Evolutionary conservation across 371 early-diverging fungal species (phyloP), one percentile per base, ranked within the genome.

Genomic region (Entomophthora muscae): DNA sequence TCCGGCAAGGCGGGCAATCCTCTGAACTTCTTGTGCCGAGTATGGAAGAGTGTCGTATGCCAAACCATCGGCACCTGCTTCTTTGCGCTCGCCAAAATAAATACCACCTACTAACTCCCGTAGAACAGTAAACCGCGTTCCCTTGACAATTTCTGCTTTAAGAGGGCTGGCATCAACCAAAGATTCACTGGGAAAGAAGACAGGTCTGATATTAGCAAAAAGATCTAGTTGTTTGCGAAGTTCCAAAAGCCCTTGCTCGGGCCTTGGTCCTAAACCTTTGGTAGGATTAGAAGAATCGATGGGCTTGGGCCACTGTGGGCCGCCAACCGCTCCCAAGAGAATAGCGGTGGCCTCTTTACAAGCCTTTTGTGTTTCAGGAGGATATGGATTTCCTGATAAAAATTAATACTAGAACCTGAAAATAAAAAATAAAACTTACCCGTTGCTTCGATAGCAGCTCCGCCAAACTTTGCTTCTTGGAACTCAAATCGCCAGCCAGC

Each of bases 21-120:
- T 88, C 72, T 87, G 81, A 55, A 97, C 80, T 73, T 97, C 96
- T 52, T 78, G 79, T 54, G 76, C 86, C 12, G 88, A 83, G 77
- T 97, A 97, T 68, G 86, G 84, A 72, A 92, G 85, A 24, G 90
- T 91, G 76, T 97, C 98, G 66, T 79, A 87, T 22, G 90, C 90
- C 75, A 68, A 72, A 64, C 93, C 95, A 68, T 81, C 81, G 32
- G 74, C 81, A 68, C 86, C 85, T 67, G 80, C 88, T 75, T 95
- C 95, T 68, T 86, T 73, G 63, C 93, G 83, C 57, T 88, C 82
- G 55, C 98, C 98, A 81, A 95, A 97, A 79, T 97, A 97, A 69
- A 95, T 89, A 57, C 98, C 98, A 66, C 96, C 93, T 2, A 91
- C 89, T 65, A 97, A 79, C 77, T 97, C 98, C 57, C 98, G 83